Conservation (phyloP, 2,329 filamentous ascomycete genomes). For the Verticillium albo-atrum region DNA sequence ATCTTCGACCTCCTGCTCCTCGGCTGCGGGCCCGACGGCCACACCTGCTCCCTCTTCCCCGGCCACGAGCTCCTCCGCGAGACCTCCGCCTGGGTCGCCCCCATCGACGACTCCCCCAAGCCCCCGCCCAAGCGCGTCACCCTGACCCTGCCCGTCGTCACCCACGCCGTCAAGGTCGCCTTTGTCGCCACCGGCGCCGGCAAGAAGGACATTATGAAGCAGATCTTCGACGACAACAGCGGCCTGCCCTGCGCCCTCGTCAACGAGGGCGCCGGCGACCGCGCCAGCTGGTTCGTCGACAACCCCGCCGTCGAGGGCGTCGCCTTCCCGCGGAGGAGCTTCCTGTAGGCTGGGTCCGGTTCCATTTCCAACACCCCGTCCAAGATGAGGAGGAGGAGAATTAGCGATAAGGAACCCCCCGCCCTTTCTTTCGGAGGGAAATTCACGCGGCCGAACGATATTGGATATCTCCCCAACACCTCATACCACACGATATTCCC, state of each 20-base stretch:
- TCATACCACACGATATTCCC: neutral
- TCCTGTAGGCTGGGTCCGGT: slow-evolving; percentile 34
- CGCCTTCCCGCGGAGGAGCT: slow-evolving; percentile 70
- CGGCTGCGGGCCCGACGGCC: slow-evolving; percentile 91
- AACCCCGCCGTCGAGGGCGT: slow-evolving; percentile 81
- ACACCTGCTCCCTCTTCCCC: slow-evolving; percentile 96
- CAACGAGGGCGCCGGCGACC: slow-evolving; percentile 78
- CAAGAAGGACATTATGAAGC: slow-evolving; percentile 89
- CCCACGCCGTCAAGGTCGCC: slow-evolving; percentile 77
- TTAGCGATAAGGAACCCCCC: neutral
- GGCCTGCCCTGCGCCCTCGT: slow-evolving; percentile 82
- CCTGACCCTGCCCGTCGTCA: slow-evolving; percentile 84
- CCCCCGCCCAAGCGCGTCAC: slow-evolving; percentile 89
- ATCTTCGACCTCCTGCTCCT: slow-evolving; percentile 93
- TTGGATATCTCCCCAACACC: neutral
- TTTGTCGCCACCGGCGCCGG: slow-evolving; percentile 87
- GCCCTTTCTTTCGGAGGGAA: neutral
- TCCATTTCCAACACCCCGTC: too few species aligned
- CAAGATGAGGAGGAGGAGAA: neutral
- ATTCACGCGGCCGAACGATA: neutral
- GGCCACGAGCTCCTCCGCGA: slow-evolving; percentile 83
- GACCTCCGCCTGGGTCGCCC: slow-evolving; percentile 83
- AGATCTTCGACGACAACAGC: slow-evolving; percentile 83
- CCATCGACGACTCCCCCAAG: slow-evolving; percentile 92
- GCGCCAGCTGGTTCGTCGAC: slow-evolving; percentile 95